Evolutionary conservation across 2,329 filamentous ascomycete species (phyloP).

Genomic region (Lachnellula occidentalis): DNA sequence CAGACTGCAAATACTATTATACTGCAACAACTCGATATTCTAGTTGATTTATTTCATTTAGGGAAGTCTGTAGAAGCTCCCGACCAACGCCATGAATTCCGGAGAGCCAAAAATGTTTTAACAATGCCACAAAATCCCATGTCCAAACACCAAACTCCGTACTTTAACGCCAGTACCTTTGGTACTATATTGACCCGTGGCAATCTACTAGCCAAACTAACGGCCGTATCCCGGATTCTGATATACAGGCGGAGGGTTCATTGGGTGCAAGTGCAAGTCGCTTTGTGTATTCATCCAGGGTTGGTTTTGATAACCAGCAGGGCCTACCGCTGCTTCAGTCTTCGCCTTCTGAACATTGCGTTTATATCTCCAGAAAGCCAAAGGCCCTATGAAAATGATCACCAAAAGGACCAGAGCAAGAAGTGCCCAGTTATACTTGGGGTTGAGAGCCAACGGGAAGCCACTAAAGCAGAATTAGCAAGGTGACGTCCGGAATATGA

Average conservation of each 20-base stretch:
- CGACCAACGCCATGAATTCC: neutral
- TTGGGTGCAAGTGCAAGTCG: slow-evolving; percentile 1
- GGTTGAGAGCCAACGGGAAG: slow-evolving; percentile 50
- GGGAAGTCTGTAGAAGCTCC: neutral
- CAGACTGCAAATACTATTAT: too few species aligned
- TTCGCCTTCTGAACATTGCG: slow-evolving; percentile 5
- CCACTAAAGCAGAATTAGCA: slow-evolving; percentile 36
- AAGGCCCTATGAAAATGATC: slow-evolving; percentile 32
- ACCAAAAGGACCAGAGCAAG: slow-evolving; percentile 41
- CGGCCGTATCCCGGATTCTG: neutral
- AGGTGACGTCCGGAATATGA: neutral
- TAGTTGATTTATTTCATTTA: too few species aligned
- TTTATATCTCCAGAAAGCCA: slow-evolving; percentile 7
- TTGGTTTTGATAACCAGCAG: slow-evolving; percentile 3
- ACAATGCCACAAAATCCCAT: neutral
- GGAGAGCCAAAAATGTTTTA: neutral
- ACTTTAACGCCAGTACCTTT: neutral
- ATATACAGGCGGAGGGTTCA: neutral
- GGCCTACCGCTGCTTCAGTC: neutral
- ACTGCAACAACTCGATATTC: too few species aligned
- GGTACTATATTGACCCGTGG: neutral
- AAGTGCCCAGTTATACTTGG: slow-evolving; percentile 43
- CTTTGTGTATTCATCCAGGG: slow-evolving; percentile 2
- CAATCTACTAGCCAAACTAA: neutral
- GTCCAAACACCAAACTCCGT: neutral